A percentile compares a stretch with the other conserved stretches of the same genome.
phyloP scores from a whole-genome alignment of 192 early-diverging fungal genomes.

The Entomortierella parvispora region DNA sequence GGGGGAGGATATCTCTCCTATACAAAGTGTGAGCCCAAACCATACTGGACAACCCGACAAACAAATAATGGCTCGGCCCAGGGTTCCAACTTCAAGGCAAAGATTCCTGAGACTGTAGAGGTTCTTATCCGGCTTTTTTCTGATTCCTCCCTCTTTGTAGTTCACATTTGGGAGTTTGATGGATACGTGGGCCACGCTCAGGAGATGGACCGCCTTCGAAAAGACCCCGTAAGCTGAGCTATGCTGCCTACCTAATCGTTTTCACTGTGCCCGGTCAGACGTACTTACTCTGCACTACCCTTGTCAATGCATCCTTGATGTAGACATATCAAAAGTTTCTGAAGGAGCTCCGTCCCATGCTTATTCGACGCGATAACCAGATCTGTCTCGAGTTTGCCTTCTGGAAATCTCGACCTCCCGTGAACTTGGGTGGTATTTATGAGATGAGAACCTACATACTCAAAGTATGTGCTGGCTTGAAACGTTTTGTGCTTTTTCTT shows the following conservation, averaged over 20 bases:
- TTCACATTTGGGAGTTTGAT: conserved; percentile 96
- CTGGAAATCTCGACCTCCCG: conserved; percentile 85
- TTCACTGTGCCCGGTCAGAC: no score
- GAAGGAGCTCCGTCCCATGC: conserved; percentile 72
- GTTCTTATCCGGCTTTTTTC: no score
- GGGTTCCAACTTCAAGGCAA: no score
- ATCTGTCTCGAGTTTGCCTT: conserved; percentile 94
- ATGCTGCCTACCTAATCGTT: background rate
- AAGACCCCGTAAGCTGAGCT: conserved; percentile 63
- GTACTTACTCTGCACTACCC: background rate
- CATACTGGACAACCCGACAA: no score
- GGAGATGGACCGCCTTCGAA: conserved; percentile 66
- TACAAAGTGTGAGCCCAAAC: background rate
- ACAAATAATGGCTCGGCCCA: no score
- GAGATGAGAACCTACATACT: conserved; percentile 91
- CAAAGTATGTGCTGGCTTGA: conserved; percentile 71
- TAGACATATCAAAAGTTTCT: conserved; percentile 73
- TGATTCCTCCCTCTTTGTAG: no score
- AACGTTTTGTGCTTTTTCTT: no score
- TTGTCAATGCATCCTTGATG: no score
- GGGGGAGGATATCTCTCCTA: background rate
- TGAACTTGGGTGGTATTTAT: conserved; percentile 84
- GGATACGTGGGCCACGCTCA: conserved; percentile 85
- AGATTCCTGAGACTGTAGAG: no score
- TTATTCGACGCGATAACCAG: conserved; percentile 80